Evolutionary conservation across 371 early-diverging fungal species (phyloP).

Genomic region (Mortierella sp.): DNA sequence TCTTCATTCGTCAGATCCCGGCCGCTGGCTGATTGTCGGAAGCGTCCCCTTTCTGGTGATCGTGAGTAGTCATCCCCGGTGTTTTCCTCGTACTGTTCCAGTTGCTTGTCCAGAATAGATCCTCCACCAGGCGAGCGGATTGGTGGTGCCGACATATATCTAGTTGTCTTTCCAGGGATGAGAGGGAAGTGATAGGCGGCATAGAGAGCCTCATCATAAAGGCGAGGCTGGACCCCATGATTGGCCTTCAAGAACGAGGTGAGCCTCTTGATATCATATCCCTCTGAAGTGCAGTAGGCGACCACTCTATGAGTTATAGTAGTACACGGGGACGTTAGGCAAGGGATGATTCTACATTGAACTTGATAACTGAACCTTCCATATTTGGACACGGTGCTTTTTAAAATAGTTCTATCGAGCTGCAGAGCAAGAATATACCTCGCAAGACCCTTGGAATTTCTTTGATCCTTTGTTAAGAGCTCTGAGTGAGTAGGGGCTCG

Average conservation of each 20-base stretch:
- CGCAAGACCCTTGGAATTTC: slow-evolving; percentile 42
- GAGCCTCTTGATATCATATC: slow-evolving; percentile 73
- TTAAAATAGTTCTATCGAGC: neutral
- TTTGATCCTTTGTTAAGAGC: slow-evolving; percentile 50
- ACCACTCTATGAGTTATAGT: slow-evolving; percentile 72
- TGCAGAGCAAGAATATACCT: slow-evolving; percentile 10
- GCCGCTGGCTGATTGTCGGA: slow-evolving; percentile 32
- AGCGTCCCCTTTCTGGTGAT: slow-evolving; percentile 32
- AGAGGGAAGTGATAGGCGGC: slow-evolving; percentile 75
- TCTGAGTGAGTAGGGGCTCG: slow-evolving; percentile 52
- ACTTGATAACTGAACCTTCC: neutral
- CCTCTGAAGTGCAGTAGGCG: slow-evolving; percentile 91
- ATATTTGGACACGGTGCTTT: neutral
- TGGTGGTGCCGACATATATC: slow-evolving; percentile 45
- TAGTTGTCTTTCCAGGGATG: slow-evolving; percentile 45
- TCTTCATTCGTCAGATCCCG: slow-evolving; percentile 36
- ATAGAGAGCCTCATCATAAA: slow-evolving; percentile 76
- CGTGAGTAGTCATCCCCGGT: slow-evolving; percentile 45
- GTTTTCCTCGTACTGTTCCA: slow-evolving; percentile 62
- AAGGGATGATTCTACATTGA: slow-evolving; percentile 3
- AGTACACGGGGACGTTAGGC: neutral
- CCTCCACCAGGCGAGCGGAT: slow-evolving; percentile 56
- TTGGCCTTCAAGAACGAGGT: slow-evolving; percentile 67
- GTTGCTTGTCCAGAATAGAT: slow-evolving; percentile 56
- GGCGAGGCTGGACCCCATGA: slow-evolving; percentile 65